Percentiles rank a stretch among this genome's conserved stretches.
Evolutionary conservation across 495 filamentous ascomycete genomes (phyloP).

Genomic region (Penicillium herquei): DNA sequence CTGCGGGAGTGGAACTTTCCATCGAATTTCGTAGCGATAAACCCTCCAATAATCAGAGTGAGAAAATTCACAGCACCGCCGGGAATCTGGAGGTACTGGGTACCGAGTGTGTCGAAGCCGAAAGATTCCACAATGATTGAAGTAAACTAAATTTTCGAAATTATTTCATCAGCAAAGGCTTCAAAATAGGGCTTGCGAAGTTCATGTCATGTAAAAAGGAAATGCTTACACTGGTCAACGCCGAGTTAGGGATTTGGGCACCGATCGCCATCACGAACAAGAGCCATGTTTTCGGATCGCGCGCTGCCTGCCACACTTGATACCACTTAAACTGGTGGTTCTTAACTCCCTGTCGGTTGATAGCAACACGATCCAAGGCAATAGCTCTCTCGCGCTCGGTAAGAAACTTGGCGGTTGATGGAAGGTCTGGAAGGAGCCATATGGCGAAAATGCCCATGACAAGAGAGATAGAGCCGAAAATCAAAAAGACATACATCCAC

Average conservation of each 20-base stretch:
- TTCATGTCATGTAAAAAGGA: too few relatives aligned
- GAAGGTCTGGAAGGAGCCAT: constrained; percentile 43
- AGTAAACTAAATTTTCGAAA: constrained; percentile 27
- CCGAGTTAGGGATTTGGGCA: constrained; percentile 37
- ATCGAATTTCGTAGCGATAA: constrained; percentile 41
- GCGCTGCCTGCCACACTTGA: constrained; percentile 46
- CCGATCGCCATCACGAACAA: constrained; percentile 39
- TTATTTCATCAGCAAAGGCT: background rate
- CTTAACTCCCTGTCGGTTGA: constrained; percentile 47
- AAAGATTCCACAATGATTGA: constrained; percentile 52
- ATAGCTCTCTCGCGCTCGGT: constrained; percentile 37
- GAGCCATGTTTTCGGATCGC: constrained; percentile 50
- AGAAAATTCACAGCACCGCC: constrained; percentile 44
- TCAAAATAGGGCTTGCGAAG: too few relatives aligned
- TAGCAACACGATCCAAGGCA: constrained; percentile 43
- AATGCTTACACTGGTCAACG: constrained; percentile 37
- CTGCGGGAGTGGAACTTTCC: constrained; percentile 30
- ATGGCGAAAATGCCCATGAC: constrained; percentile 35
- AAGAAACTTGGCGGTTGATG: constrained; percentile 46
- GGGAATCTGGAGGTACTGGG: constrained; percentile 54
- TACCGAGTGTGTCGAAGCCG: constrained; percentile 54
- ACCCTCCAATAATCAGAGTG: constrained; percentile 32
- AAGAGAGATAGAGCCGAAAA: constrained; percentile 42
- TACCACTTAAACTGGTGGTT: constrained; percentile 48
- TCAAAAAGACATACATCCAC: constrained; percentile 54